phyloP scores from a whole-genome alignment of 2,329 filamentous ascomycete genomes.

The Colletotrichum gigasporum region DNA sequence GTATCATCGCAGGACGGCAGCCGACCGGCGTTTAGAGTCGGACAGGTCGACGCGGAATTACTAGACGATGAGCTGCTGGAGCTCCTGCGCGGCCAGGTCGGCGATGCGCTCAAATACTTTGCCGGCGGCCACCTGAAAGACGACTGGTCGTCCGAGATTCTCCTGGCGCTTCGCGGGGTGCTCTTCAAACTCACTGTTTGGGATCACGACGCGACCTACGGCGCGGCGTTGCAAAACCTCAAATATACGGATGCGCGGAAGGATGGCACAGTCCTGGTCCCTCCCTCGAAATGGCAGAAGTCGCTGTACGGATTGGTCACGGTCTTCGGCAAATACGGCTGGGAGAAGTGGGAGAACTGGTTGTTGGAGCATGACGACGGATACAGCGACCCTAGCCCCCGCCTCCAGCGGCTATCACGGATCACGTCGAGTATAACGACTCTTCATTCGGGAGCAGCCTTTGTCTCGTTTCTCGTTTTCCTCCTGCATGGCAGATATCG shows the following conservation, averaged over 20 bases:
- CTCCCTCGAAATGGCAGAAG: constrained; percentile 87
- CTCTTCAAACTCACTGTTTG: constrained; percentile 96
- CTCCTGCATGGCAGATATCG: constrained; percentile 90
- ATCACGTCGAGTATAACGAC: constrained; percentile 76
- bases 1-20: constrained; percentile 81
- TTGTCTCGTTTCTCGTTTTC: constrained; percentile 89
- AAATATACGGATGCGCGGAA: constrained; percentile 86
- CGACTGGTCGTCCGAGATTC: constrained; percentile 88
- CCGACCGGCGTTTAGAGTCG: constrained; percentile 87
- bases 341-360: constrained; percentile 92
- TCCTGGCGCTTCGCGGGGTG: constrained; percentile 77
- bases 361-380: constrained; percentile 80
- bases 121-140: constrained; percentile 79
- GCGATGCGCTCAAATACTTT: constrained; percentile 88
- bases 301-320: constrained; percentile 84
- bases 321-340: constrained; percentile 87
- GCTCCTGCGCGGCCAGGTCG: constrained; percentile 86
- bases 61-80: constrained; percentile 91
- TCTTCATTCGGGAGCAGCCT: constrained; percentile 81
- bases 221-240: constrained; percentile 90
- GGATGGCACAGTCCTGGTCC: constrained; percentile 66
- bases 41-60: constrained; percentile 94
- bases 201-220: constrained; percentile 96
- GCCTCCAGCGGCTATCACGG: constrained; percentile 67
- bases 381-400: constrained; percentile 65